Base-by-base conservation (phyloP, 139 green algal species). In the Closterium sp. region DNA sequence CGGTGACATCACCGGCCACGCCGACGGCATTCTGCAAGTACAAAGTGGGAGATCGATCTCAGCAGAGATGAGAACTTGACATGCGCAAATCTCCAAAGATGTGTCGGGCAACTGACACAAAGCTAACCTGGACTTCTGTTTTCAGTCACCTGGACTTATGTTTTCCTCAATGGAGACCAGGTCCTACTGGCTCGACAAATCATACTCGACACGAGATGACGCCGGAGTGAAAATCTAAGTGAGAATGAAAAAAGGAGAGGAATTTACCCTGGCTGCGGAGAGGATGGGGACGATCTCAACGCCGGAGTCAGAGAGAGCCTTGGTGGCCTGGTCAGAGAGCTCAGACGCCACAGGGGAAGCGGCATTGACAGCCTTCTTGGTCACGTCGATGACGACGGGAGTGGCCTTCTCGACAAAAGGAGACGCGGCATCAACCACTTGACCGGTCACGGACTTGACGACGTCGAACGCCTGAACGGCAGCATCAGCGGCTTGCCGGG, bases 291-390 rank as follows among this genome's bases (percentile, higher is more conserved):
- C 38, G 28, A 83, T 91, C 7, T 91, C 89, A 31, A 91, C 38
- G 12, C 89, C 89, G 23, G 89, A 83, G 6, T 91, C 89, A 2
- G n/a, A 30, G 21, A 91, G 76, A n/a, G 76, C 66, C 89, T 91
- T 86, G 43, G 89, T 30, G 12, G 89, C 89, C 38, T 89, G 84
- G 28, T 28, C 84, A 33, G 89, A 83, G 4, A 91, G 34, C 33
- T 91, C 34, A 30, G 33, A 34, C 23, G 87, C 87, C 34, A 91
- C 87, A 16, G 87, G 87, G 5, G 87, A 16, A 28, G 87, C 87
- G 10, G 81, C 31, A 25, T 91, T 33, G 23, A 91, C 23, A 12
- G 87, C 87, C 36, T 91, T 87, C 87, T 91, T 83, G 0, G 87
- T 38, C 76, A 38, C 87, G 25, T 91, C 55, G 28, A 36, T 43